Evolutionary conservation across 805 yeast species (phyloP), one percentile per base, ranked within the genome.

Genomic region (Maudiozyma serrabonitensis): DNA sequence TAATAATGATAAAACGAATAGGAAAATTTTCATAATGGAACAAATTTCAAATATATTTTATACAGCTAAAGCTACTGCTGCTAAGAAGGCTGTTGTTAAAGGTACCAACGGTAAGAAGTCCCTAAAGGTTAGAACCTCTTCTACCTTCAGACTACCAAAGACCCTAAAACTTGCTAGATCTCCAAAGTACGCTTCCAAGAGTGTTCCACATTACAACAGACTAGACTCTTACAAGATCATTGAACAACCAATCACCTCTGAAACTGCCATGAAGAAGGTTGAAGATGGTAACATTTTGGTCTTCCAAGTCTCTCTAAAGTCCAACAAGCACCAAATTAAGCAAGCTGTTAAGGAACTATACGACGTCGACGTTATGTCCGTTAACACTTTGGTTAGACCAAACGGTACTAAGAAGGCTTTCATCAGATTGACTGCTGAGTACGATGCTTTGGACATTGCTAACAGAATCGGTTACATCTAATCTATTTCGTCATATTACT

Each of bases 401-500:
- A 90, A 93, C 77, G 99, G 99, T 76, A 86, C 97, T 80, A 93
- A 93, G 88, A 93, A 93, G 84, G 99, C 99, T 73, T 93, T 85
- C 83, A 91, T 93, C 73, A 88, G 95, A 81, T 86, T 93, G 75
- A 88, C 98, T 71, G 91, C 96, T 74, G 99, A 93, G 78, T 86
- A 83, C 82, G 99, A 93, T 79, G 98, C 98, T 75, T 86, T 93
- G 74, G 99, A 93, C 75, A 89, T 93, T 75, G 99, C 99, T 74
- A 90, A 90, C 95, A 88, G 93, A 80, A 93, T 91, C 73, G 99
- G 99, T 79, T 90, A 89, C 95, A 84, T 91, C 76, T 91, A 81
- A 86, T 67, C 61, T 52, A 54, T 32, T 32, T 21, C 28, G n/a
- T 35, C 23, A 16, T 44, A 18, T 25, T 25, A 38, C 26, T 38